phyloP scores from a whole-genome alignment of 495 filamentous ascomycete genomes.

The Darksidea phi region DNA sequence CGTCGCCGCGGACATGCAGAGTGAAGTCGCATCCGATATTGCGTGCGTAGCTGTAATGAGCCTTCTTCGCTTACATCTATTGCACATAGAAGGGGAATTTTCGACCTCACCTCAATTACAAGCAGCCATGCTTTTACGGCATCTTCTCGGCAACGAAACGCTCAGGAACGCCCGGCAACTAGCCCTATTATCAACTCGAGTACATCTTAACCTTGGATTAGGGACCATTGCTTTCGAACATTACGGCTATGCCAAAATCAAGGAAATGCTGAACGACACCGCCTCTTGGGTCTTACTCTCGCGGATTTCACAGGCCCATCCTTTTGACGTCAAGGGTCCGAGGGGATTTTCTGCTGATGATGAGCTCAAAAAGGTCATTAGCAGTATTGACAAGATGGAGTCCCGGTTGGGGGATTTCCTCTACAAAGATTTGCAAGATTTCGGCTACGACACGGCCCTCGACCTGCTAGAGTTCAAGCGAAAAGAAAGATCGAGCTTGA shows the following conservation, averaged over 20 bases:
- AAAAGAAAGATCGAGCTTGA: constrained; percentile 8
- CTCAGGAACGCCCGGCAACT: constrained; percentile 18
- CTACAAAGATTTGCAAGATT: constrained; percentile 15
- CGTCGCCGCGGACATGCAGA: constrained; percentile 1
- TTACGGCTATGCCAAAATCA: constrained; percentile 11
- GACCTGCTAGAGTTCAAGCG: constrained; percentile 20
- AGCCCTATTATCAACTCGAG: constrained; percentile 25
- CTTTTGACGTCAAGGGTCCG: constrained; percentile 14
- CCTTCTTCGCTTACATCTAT: constrained; percentile 19
- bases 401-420: constrained; percentile 22
- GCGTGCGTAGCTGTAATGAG: constrained; percentile 18
- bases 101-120: constrained; percentile 8
- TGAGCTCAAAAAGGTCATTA: constrained; percentile 15
- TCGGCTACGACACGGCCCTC: constrained; percentile 18
- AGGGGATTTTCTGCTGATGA: constrained; percentile 8
- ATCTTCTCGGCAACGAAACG: constrained; percentile 3
- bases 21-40: not conserved
- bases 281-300: constrained; percentile 15
- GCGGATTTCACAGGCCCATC: constrained; percentile 23
- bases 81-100: not conserved
- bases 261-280: constrained; percentile 32
- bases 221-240: constrained; percentile 13
- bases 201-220: constrained; percentile 19
- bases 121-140: constrained; percentile 7
- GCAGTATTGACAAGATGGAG: constrained; percentile 15